Percentiles rank a stretch among this genome's conserved stretches.
phyloP scores from a whole-genome alignment of 257 asterid genomes.

The Petunia secreta region DNA sequence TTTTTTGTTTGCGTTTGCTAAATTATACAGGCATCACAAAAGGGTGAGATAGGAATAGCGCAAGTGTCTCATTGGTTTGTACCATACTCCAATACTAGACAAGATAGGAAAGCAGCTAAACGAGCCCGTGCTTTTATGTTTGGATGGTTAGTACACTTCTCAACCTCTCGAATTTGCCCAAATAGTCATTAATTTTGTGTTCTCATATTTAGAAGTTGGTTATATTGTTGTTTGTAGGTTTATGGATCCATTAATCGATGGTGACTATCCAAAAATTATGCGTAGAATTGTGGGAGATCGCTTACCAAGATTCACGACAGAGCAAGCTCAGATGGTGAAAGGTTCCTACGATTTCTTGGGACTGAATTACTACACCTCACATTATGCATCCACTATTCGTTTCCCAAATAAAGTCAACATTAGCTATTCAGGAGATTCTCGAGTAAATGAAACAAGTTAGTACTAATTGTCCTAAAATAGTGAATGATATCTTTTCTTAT shows the following conservation, averaged over 20 bases:
- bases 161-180: not conserved
- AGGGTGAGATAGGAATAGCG: constrained; percentile 27
- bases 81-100: constrained; percentile 6
- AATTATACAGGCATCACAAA: constrained; percentile 31
- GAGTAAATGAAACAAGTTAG: constrained; percentile 28
- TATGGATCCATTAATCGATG: constrained; percentile 33
- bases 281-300: constrained; percentile 26
- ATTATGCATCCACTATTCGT: constrained; percentile 6
- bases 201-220: not conserved
- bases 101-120: constrained; percentile 18
- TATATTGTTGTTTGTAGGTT: constrained; percentile 18
- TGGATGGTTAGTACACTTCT: constrained; percentile 26
- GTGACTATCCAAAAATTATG: constrained; percentile 36
- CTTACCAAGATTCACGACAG: constrained; percentile 28
- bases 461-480: not conserved
- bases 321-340: constrained; percentile 21
- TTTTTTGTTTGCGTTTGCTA: not conserved
- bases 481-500: not conserved
- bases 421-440: constrained; percentile 30
- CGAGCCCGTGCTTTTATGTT: constrained; percentile 25
- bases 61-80: constrained; percentile 24
- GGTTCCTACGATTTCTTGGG: constrained; percentile 40
- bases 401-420: not conserved
- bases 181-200: not conserved
- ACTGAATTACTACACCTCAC: constrained; percentile 34